Conservation (phyloP, 805 yeast species). For the Saccharomycopsis sp. region DNA sequence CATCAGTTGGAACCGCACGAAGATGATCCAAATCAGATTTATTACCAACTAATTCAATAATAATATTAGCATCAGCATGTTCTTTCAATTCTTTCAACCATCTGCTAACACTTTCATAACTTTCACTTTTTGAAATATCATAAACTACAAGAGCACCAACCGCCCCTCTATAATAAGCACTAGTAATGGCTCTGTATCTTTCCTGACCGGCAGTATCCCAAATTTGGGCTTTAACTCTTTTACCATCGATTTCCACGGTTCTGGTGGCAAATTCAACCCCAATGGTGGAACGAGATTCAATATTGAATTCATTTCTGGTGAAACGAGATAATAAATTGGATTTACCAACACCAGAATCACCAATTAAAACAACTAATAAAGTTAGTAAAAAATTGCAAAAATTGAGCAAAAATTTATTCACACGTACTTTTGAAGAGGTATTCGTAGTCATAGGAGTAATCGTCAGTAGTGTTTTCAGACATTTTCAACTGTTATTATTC, state of each 20-base stretch:
- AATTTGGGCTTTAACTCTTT: conserved; percentile 78
- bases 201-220: conserved; percentile 99
- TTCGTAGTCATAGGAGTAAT: conserved; percentile 75
- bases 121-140: conserved; percentile 85
- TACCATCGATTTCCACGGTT: conserved; percentile 79
- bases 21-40: conserved; percentile 84
- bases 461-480: conserved; percentile 42
- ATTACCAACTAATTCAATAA: conserved; percentile 88
- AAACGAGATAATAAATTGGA: conserved; percentile 88
- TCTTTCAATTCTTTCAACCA: conserved; percentile 88
- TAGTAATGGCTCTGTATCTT: conserved; percentile 94
- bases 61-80: conserved; percentile 91
- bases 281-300: conserved; percentile 88
- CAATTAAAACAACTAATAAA: conserved; percentile 73
- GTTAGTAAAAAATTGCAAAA: conserved; percentile 10
- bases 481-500: conserved; percentile 13
- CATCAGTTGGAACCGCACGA: conserved; percentile 96
- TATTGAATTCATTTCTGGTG: conserved; percentile 90
- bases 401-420: neutral
- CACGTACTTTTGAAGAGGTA: conserved; percentile 68
- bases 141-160: conserved; percentile 95
- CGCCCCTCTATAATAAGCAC: conserved; percentile 96
- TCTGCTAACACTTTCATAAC: conserved; percentile 75
- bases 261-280: conserved; percentile 98
- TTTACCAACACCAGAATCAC: conserved; percentile 96